Conservation (phyloP, 164 flowering plant genomes). For the Paratinospora sagittata region DNA sequence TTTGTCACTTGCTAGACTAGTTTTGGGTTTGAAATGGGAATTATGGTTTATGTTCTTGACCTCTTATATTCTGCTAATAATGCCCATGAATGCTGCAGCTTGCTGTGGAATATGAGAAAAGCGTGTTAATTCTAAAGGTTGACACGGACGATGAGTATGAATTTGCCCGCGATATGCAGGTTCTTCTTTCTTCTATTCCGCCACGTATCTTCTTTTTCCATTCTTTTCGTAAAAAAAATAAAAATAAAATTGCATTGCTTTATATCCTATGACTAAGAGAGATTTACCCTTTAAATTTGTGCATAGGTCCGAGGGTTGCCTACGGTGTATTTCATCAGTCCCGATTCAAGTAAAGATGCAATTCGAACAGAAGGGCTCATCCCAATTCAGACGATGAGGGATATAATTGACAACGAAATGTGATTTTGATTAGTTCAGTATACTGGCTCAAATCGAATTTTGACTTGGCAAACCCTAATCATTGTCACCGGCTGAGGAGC, state of each 20-base stretch:
- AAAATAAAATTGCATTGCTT: too few species aligned
- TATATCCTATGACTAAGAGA: background rate
- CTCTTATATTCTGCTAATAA: background rate
- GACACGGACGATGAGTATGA: conserved; percentile 94
- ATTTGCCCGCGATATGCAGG: conserved; percentile 94
- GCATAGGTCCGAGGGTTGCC: conserved; percentile 92
- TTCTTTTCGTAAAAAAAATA: too few species aligned
- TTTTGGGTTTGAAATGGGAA: too few species aligned
- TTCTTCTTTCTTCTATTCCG: conserved; percentile 17
- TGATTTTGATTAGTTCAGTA: conserved; percentile 26
- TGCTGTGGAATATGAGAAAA: conserved; percentile 84
- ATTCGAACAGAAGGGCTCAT: conserved; percentile 91
- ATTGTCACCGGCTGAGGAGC: too few species aligned
- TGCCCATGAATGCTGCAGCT: conserved; percentile 38
- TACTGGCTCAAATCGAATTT: too few species aligned
- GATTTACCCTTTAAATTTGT: conserved; percentile 2
- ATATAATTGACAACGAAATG: conserved; percentile 79
- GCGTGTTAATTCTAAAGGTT: conserved; percentile 71
- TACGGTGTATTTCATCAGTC: conserved; percentile 76
- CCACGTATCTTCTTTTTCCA: too few species aligned
- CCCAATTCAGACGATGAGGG: conserved; percentile 86
- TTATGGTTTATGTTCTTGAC: background rate
- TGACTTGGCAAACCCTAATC: too few species aligned
- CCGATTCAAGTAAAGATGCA: conserved; percentile 75
- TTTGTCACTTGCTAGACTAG: background rate